Percentiles rank a stretch among this genome's conserved stretches.
phyloP scores from a whole-genome alignment of 148 eudicot genomes.

The Oxyria digyna region DNA sequence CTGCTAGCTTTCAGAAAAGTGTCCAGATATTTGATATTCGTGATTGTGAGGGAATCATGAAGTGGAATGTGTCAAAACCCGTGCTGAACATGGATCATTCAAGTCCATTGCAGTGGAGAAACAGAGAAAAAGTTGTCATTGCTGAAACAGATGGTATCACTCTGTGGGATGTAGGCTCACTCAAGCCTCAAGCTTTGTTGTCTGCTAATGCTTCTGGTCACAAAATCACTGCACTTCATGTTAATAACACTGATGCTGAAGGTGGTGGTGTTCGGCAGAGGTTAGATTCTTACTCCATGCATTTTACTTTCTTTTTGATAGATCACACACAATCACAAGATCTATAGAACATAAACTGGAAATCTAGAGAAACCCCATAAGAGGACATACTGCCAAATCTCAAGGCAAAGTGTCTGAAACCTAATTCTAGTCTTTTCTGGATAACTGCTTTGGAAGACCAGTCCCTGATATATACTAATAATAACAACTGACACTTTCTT shows the following conservation, averaged over 20 bases:
- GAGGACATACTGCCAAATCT: no score
- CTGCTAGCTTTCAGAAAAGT: slow-evolving; percentile 52
- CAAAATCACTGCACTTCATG: slow-evolving; percentile 73
- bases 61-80: slow-evolving; percentile 72
- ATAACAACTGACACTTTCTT: no score
- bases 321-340: no score
- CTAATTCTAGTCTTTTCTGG: no score
- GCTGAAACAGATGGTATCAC: slow-evolving; percentile 62
- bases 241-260: slow-evolving; percentile 85
- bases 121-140: slow-evolving; percentile 64
- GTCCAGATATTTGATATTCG: slow-evolving; percentile 71
- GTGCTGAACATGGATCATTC: slow-evolving; percentile 65
- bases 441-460: no score
- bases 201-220: slow-evolving; percentile 48
- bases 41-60: slow-evolving; percentile 74
- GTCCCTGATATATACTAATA: no score
- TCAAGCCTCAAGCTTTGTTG: slow-evolving; percentile 37
- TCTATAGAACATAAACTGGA: no score
- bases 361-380: no score
- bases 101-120: slow-evolving; percentile 97
- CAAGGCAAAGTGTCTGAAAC: no score
- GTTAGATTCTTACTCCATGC: slow-evolving; percentile 22
- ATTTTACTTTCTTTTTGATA: background rate
- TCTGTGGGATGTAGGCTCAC: slow-evolving; percentile 76
- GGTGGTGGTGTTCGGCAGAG: slow-evolving; percentile 97